Evolutionary conservation across 1,284 basidiomycete species (phyloP), one percentile per base, ranked within the genome.

Genomic region (Psilocybe mexicana): DNA sequence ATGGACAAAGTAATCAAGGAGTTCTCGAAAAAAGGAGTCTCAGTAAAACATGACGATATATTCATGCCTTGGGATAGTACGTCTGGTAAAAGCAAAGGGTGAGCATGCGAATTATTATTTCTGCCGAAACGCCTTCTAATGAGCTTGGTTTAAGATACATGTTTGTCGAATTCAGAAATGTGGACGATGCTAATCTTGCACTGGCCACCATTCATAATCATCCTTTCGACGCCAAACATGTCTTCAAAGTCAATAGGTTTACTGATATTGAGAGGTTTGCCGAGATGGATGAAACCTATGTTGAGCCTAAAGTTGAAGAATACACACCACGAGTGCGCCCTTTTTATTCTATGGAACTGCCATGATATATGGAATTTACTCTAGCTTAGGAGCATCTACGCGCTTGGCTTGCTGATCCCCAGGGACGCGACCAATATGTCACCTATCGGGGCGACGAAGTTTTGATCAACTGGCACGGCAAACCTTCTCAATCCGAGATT

Each of bases 401-500:
- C 60, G 91, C 92, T 56, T 99, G 96, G 96, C 84, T 99, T 58
- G 92, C 89, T 33, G 97, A 99, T 75, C 79, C 86, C 38, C 86
- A 90, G 72, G 94, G 95, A 26, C 91, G 97, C 61, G 97, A 99
- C 74, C 97, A 99, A 74, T 95, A 96, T 77, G 88, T 94, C 60
- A 96, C 94, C 52, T 97, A 97, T 76, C 88, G 92, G 53, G 93
- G 91, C 58, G 92, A 96, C 69, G 92, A 96, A 62, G 94, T 98
- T 59, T 85, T 90, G 67, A 87, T 99, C 63, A 83, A 87, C 66
- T 99, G 96, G 96, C 94, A 98, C 70, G 93, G 93, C 60, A 93
- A 94, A 68, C 89, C 90, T 58, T 94, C 93, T 11, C 88, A 90
- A 63, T 88, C 91, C 67, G 95, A 98, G 73, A 72, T 91, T 43